Conservation (phyloP, 2,329 filamentous ascomycete genomes). For the Reticulascus tulasneorum region DNA sequence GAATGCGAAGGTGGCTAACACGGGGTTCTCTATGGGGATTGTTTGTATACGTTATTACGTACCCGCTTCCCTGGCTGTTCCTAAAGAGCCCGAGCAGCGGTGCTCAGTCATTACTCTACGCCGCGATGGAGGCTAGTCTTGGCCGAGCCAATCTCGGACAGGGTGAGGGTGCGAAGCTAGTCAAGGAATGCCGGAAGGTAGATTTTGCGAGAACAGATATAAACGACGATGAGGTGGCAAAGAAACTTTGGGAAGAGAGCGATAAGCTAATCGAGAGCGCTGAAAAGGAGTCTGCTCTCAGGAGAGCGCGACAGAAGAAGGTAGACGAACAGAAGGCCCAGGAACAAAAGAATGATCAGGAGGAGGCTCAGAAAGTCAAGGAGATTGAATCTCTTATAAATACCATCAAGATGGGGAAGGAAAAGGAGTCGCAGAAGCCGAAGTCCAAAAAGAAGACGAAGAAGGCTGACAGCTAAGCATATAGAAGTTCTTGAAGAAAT, state of each 20-base stretch:
- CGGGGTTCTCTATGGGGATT: constrained; percentile 80
- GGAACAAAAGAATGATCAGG: constrained; percentile 25
- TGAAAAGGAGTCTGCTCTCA: constrained; percentile 73
- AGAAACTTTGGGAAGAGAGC: constrained; percentile 85
- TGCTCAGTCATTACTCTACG: constrained; percentile 81
- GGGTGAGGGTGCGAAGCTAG: constrained; percentile 63
- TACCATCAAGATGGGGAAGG: constrained; percentile 40
- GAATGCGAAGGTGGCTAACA: constrained; percentile 82
- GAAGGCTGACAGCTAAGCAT: constrained; percentile 20
- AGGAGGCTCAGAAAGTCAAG: constrained; percentile 22
- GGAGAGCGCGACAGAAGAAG: constrained; percentile 38
- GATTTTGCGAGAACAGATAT: constrained; percentile 70
- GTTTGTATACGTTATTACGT: constrained; percentile 69
- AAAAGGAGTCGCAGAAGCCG: constrained; percentile 17
- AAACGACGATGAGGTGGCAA: constrained; percentile 72
- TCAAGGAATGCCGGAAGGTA: constrained; percentile 86
- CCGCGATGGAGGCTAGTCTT: constrained; percentile 75
- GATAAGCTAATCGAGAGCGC: constrained; percentile 77
- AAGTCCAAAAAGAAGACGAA: constrained; percentile 25
- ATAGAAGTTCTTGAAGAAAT: constrained; percentile 10
- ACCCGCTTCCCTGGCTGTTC: constrained; percentile 79
- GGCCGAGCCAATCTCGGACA: constrained; percentile 43
- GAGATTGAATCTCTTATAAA: constrained; percentile 35
- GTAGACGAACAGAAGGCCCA: constrained; percentile 28
- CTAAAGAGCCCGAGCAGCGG: constrained; percentile 81